Percentiles rank a stretch among this genome's conserved stretches.
Conservation (phyloP, 495 filamentous ascomycete genomes). For the Monascus purpureus region DNA sequence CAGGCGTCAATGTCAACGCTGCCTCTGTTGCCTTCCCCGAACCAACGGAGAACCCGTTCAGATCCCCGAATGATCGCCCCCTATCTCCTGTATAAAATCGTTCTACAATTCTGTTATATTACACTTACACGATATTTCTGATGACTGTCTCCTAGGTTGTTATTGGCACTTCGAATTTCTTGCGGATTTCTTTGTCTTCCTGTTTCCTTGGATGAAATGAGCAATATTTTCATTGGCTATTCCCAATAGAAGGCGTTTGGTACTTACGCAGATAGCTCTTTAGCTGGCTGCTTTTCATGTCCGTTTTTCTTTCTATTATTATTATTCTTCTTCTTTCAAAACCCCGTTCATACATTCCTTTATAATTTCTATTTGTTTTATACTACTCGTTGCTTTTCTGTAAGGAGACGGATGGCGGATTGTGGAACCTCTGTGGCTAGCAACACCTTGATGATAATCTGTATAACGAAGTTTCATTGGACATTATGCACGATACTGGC, state of each 20-base stretch:
- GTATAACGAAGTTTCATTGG: no score
- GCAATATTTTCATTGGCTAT: constrained; percentile 13
- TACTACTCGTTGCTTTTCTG: background rate
- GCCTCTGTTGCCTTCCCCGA: constrained; percentile 74
- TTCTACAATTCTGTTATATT: no score
- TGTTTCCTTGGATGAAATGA: constrained; percentile 13
- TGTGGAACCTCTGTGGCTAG: no score
- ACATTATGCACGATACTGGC: no score
- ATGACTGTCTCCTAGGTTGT: no score
- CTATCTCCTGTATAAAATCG: no score
- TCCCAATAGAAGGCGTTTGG: constrained; percentile 33
- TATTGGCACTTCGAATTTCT: constrained; percentile 1
- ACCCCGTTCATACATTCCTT: constrained; percentile 4
- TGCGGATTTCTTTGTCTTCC: background rate
- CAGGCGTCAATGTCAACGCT: constrained; percentile 51
- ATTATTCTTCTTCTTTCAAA: constrained; percentile 6
- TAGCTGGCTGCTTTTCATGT: constrained; percentile 14
- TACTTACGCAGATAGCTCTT: constrained; percentile 15
- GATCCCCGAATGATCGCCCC: constrained; percentile 16
- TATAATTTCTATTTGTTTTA: constrained; percentile 2
- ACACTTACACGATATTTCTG: no score
- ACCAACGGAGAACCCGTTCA: constrained; percentile 44
- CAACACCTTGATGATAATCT: no score
- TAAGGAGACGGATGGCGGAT: no score
- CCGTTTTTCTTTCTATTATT: background rate